Base-by-base conservation (phyloP, 2,329 filamentous ascomycete genomes). In the Volutella citrinella region DNA sequence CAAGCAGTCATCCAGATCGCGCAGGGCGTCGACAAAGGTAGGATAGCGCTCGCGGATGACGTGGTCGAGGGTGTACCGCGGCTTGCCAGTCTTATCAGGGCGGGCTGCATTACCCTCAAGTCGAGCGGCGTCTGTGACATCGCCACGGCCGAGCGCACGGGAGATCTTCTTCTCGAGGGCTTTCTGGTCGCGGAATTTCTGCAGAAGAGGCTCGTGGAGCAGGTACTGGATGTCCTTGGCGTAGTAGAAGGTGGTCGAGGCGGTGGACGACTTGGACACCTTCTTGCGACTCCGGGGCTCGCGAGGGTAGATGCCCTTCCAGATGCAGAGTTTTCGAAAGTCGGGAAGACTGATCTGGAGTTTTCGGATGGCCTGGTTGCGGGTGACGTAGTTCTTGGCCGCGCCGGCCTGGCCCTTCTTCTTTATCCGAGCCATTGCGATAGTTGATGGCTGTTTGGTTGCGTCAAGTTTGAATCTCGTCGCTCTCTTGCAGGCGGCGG, bases 231-330 rank as follows among this genome's bases (percentile, higher is more conserved):
- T 96, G 62, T 98, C 93, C 72, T 95, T 95, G 60, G 90, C 69
- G 59, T 84, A 85, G 68, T 85, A 85, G 52, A 97, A 98, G 43
- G 93, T 98, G 18, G 91, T 97, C 36, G 85, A 90, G 42, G 84
- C 82, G 21, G 87, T 95, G 17, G 89, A 81, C 40, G 87, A 88
- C 66, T 94, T 95, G 59, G 85, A 87, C 25, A 87, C 93, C 78
- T 96, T 96, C 74, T 95, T 96, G 74, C 89, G 91, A 72, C 85
- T 95, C 59, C 93, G 81, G 46, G 93, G 93, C 72, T 98, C 93
- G 57, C 93, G 86, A 48, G 93, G 93, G 68, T 96, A 98, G 63
- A 98, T 97, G 55, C 90, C 93, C 74, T 97, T 97, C 84, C 95
- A 98, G 65, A 98, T 98, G 71, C 93, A 98, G 61, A 98, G 77